Percentiles rank a stretch among this genome's conserved stretches.
phyloP scores from a whole-genome alignment of 2,329 filamentous ascomycete species.

The Knoxdaviesia capensis region DNA sequence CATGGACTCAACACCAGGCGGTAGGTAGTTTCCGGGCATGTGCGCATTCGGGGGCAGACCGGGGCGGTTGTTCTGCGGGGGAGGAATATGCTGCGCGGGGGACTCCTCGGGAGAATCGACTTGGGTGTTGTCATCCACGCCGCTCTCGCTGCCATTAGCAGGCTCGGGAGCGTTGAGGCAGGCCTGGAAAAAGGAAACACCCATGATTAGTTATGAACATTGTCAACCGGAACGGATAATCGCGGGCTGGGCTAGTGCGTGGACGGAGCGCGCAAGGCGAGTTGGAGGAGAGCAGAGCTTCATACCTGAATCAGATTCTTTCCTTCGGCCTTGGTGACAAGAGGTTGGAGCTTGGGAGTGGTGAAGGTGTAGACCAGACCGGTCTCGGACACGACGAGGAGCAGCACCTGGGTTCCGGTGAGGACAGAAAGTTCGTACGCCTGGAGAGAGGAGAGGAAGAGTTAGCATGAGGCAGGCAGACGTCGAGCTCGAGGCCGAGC shows the following conservation, averaged over 20 bases:
- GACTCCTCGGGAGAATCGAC: slow-evolving; percentile 88
- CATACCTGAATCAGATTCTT: slow-evolving; percentile 98
- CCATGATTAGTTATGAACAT: too few relatives aligned
- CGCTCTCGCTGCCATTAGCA: slow-evolving; percentile 58
- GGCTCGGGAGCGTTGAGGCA: slow-evolving; percentile 94
- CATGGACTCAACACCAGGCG: slow-evolving; percentile 46
- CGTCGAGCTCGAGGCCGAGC: too few relatives aligned
- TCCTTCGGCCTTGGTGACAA: slow-evolving; percentile 95
- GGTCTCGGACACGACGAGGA: slow-evolving; percentile 92
- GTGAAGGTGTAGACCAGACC: slow-evolving; percentile 97
- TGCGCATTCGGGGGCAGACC: slow-evolving; percentile 44
- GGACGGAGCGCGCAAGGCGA: slow-evolving; percentile 1
- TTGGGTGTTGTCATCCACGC: slow-evolving; percentile 53
- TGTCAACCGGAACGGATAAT: not conserved
- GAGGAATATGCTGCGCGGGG: slow-evolving; percentile 52
- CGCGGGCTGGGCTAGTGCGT: not conserved
- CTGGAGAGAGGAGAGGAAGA: slow-evolving; percentile 22
- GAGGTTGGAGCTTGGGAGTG: slow-evolving; percentile 90
- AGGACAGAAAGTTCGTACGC: slow-evolving; percentile 95
- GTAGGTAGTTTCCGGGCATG: slow-evolving; percentile 43
- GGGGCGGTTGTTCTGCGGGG: slow-evolving; percentile 34
- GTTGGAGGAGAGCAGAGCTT: slow-evolving; percentile 1
- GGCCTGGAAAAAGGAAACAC: slow-evolving; percentile 35
- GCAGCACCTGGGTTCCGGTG: slow-evolving; percentile 89
- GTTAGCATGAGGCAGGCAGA: slow-evolving; percentile 2